phyloP scores from a whole-genome alignment of 495 filamentous ascomycete genomes.

The Melanomma pulvis-pyrius region DNA sequence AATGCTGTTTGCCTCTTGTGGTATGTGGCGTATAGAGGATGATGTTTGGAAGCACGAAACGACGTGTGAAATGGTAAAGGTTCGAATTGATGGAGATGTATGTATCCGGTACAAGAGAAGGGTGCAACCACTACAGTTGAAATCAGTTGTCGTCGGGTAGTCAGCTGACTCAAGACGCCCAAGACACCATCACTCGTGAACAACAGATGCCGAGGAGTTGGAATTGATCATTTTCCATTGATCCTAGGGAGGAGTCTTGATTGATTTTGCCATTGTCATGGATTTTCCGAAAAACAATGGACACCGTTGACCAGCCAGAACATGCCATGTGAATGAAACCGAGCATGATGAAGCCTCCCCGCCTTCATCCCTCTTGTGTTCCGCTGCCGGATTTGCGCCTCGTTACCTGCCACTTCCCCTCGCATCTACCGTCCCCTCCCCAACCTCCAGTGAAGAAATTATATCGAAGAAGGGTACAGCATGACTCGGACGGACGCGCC shows the following conservation, averaged over 20 bases:
- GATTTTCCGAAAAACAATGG: conserved; percentile 29
- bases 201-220: not conserved
- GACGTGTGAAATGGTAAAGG: too few relatives aligned
- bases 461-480: conserved; percentile 90
- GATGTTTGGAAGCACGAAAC: too few relatives aligned
- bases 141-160: too few relatives aligned
- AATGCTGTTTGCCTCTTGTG: too few relatives aligned
- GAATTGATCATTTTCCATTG: conserved; percentile 32
- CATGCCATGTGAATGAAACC: conserved; percentile 38
- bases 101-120: too few relatives aligned
- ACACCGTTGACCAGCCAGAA: conserved; percentile 40
- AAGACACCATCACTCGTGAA: not conserved
- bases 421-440: conserved; percentile 20
- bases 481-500: conserved; percentile 94
- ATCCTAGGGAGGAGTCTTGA: conserved; percentile 34
- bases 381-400: not conserved
- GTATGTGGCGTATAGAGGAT: too few relatives aligned
- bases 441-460: conserved; percentile 34
- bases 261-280: conserved; percentile 33
- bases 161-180: too few relatives aligned
- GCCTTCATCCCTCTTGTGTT: conserved; percentile 22
- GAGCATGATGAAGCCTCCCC: conserved; percentile 27
- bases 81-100: too few relatives aligned
- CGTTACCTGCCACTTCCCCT: not conserved
- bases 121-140: too few relatives aligned